Base-by-base conservation (phyloP, 352 stramenopile genomes). In the Plasmopara halstedii region DNA sequence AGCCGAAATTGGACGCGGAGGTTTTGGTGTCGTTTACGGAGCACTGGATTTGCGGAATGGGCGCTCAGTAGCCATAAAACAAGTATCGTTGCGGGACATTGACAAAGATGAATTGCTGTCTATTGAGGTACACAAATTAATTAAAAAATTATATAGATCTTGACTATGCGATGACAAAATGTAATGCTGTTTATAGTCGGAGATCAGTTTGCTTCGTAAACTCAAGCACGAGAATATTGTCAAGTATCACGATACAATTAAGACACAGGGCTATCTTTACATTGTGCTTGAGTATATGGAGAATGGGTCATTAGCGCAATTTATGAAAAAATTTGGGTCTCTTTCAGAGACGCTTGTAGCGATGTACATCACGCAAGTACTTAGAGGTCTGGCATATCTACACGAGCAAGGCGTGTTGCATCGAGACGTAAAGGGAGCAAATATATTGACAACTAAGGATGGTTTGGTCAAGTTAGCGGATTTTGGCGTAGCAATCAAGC, bases 161-260 rank as follows among this genome's bases (percentile, higher is more conserved):
- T 46, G 19, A 17, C 33, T 4, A 13, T 23, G 2, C 31, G 11
- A 11, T 20, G 33, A 22, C 26, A 18, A 2, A 41, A 11, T 5
- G 6, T 42, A 27, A 31, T 36, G 17, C 11, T 62, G 34, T 50
- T 37, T 14, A 14, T 41, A 94, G 67, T 83, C 64, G 50, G 90
- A 97, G 65, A 94, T 97, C 53, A 89, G 83, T 46, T 62, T 97
- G 43, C 70, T 97, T 34, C 80, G 84, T 45, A 96, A 95, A 58
- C 67, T 97, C 14, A 90, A 97, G 32, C 91, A 97, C 49, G 79
- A 89, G 38, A 97, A 97, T 62, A 97, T 97, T 34, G 91, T 97
- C 55, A 95, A 96, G 68, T 97, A 97, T 64, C 82, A 94, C 54
- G 89, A 97, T 67, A 96, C 85, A 20, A 95, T 97, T 65, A 83